These are phyloP conservation scores for Syzygium aqueum DNA, from an alignment of 345 rosid genomes.

Conservation along the genomic window DNA sequence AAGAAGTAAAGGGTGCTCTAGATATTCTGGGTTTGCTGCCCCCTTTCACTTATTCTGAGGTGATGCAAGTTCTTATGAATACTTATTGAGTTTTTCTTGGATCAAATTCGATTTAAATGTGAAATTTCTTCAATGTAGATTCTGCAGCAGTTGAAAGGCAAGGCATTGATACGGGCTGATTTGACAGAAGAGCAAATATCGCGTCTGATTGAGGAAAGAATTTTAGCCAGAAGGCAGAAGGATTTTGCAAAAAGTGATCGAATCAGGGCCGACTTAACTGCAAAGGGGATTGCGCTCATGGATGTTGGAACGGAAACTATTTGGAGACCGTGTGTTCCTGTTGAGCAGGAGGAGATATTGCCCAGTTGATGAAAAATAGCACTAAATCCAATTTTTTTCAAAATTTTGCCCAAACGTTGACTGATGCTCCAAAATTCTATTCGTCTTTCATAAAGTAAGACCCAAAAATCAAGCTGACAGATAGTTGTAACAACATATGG, in stretches of 20 bases:
- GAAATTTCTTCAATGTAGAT: conserved; percentile 13
- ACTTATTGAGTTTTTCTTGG: background rate
- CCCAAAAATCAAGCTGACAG: background rate
- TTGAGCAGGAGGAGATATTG: conserved; percentile 3
- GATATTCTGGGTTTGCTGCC: conserved; percentile 55
- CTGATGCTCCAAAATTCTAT: background rate
- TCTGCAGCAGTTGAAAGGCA: conserved; percentile 50
- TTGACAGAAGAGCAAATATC: conserved; percentile 41
- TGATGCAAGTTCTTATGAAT: conserved; percentile 4
- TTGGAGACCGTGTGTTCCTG: conserved; percentile 77
- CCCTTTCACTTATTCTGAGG: conserved; percentile 42
- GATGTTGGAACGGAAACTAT: conserved; percentile 66
- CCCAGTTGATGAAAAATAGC: background rate
- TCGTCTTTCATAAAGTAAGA: background rate
- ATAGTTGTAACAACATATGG: background rate
- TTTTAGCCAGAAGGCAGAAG: conserved; percentile 47
- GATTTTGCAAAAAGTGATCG: conserved; percentile 62
- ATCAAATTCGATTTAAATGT: background rate
- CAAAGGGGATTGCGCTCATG: conserved; percentile 73
- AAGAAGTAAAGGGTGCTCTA: conserved; percentile 47
- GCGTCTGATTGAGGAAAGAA: conserved; percentile 46
- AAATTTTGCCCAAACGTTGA: background rate
- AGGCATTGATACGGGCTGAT: conserved; percentile 60
- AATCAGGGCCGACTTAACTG: conserved; percentile 50
- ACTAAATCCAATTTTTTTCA: background rate